Evolutionary conservation across 1,284 basidiomycete genomes (phyloP).

Genomic region (Meripilus lineatus): DNA sequence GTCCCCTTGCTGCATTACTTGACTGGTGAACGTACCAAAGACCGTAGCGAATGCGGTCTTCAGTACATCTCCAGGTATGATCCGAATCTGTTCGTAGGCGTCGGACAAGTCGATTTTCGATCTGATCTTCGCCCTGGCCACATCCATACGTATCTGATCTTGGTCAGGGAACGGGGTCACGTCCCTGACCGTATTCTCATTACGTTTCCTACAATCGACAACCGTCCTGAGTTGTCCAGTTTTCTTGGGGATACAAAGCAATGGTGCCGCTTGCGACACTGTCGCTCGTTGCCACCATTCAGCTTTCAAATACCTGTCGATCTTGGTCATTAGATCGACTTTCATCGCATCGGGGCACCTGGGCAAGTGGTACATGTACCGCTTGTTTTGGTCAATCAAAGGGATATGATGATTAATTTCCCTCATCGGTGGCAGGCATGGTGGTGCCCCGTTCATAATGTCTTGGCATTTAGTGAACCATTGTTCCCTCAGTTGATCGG

Average conservation of each 20-base stretch:
- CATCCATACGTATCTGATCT: no score
- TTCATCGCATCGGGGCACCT: slow-evolving; percentile 20
- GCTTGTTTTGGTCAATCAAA: slow-evolving; percentile 21
- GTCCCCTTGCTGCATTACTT: slow-evolving; percentile 27
- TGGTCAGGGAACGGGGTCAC: no score
- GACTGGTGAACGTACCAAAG: slow-evolving; percentile 20
- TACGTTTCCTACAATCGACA: slow-evolving; percentile 19
- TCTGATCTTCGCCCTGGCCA: slow-evolving; percentile 26
- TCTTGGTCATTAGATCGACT: slow-evolving; percentile 18
- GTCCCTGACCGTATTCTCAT: slow-evolving; percentile 27
- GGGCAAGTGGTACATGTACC: slow-evolving; percentile 19
- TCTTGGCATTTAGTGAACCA: not conserved
- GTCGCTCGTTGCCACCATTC: slow-evolving; percentile 20
- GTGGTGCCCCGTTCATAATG: slow-evolving; percentile 4
- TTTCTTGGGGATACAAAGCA: slow-evolving; percentile 21
- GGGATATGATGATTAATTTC: no score
- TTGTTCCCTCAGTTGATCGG: not conserved
- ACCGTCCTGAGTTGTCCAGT: slow-evolving; percentile 19
- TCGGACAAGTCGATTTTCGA: slow-evolving; percentile 27
- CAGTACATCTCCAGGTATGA: slow-evolving; percentile 16
- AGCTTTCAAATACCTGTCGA: slow-evolving; percentile 16
- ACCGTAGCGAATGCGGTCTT: slow-evolving; percentile 23
- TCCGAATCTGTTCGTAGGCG: slow-evolving; percentile 24
- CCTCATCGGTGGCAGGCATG: slow-evolving; percentile 14
- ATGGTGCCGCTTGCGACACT: slow-evolving; percentile 15